phyloP scores from a whole-genome alignment of 495 filamentous ascomycete species.

The Podospora didyma region DNA sequence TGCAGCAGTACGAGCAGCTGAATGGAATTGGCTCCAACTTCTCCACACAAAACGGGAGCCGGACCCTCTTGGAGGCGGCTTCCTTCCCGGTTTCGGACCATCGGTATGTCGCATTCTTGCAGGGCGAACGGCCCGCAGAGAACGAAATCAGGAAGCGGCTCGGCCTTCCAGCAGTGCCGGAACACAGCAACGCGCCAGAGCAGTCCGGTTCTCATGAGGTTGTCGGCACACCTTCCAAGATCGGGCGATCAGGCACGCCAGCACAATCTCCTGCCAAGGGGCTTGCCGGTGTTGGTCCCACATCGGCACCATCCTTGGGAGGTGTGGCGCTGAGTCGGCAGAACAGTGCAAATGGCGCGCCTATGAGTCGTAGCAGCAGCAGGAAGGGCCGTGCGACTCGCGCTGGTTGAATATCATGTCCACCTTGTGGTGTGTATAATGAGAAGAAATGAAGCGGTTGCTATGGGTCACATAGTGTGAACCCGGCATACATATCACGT shows the following conservation, averaged over 20 bases:
- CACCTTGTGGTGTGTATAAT: neutral
- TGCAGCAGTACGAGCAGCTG: slow-evolving; percentile 38
- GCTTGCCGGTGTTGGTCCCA: slow-evolving; percentile 9
- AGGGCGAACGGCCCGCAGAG: slow-evolving; percentile 39
- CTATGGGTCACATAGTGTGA: too few relatives aligned
- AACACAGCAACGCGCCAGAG: slow-evolving; percentile 11
- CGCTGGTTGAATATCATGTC: slow-evolving; percentile 12
- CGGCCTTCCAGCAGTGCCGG: slow-evolving; percentile 34
- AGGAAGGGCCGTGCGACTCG: slow-evolving; percentile 30
- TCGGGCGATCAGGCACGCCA: slow-evolving; percentile 25
- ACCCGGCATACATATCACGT: too few relatives aligned
- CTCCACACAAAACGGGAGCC: slow-evolving; percentile 38
- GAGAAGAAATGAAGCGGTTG: neutral
- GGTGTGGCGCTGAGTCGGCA: slow-evolving; percentile 48
- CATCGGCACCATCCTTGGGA: slow-evolving; percentile 12
- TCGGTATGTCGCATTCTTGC: slow-evolving; percentile 36
- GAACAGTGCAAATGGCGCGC: slow-evolving; percentile 43
- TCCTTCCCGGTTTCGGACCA: slow-evolving; percentile 31
- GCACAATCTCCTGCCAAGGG: slow-evolving; percentile 22
- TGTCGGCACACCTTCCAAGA: slow-evolving; percentile 23
- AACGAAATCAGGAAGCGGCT: slow-evolving; percentile 39
- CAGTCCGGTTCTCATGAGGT: slow-evolving; percentile 15
- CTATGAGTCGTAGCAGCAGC: slow-evolving; percentile 46
- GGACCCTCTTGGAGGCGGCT: slow-evolving; percentile 40
- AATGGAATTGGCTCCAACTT: slow-evolving; percentile 43